Evolutionary conservation across 2,329 filamentous ascomycete species (phyloP).

Genomic region (Venturia nashicola): DNA sequence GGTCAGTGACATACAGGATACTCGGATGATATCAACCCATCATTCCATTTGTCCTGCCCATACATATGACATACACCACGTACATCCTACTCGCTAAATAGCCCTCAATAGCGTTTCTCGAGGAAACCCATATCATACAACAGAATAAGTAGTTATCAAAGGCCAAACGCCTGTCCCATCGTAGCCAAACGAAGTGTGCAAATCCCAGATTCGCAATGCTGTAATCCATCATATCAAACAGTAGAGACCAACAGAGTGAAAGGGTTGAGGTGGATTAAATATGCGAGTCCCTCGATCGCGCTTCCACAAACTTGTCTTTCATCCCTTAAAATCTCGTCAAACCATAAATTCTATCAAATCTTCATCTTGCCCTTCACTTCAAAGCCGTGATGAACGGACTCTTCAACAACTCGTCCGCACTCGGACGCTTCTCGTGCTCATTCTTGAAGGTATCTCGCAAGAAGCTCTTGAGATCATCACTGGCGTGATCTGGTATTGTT

Average conservation of each 20-base stretch:
- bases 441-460: slow-evolving; percentile 86
- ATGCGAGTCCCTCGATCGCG: not conserved
- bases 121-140: not conserved
- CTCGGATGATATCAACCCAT: not conserved
- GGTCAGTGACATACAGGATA: not conserved
- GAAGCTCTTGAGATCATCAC: slow-evolving; percentile 73
- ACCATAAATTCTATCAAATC: slow-evolving; percentile 1
- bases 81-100: not conserved
- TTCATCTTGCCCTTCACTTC: not conserved
- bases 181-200: not conserved
- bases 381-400: slow-evolving; percentile 30
- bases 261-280: not conserved
- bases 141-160: not conserved
- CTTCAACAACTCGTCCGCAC: slow-evolving; percentile 77
- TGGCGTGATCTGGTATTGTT: slow-evolving; percentile 76
- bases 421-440: slow-evolving; percentile 84
- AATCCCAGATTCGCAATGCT: not conserved
- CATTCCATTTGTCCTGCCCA: not conserved
- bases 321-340: not conserved
- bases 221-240: not conserved
- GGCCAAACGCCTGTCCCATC: not conserved
- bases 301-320: not conserved
- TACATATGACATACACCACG: not conserved
- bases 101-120: not conserved
- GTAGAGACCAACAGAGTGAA: not conserved